These are phyloP conservation scores for Camelina hispida DNA, from an alignment of 345 rosid genomes.

Conservation along the genomic window DNA sequence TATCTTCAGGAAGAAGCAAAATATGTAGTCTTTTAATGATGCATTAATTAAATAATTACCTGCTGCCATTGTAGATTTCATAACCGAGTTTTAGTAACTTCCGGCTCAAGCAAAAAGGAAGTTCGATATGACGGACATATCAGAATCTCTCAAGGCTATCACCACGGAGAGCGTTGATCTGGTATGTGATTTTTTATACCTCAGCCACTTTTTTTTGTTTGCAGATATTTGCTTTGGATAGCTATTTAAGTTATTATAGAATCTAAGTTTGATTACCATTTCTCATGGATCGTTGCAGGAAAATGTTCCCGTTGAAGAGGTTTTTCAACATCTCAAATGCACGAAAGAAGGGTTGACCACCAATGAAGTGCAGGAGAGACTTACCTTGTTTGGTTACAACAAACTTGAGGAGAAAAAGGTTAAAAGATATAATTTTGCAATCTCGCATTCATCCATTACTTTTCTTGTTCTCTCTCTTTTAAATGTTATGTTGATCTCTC, in stretches of 20 bases:
- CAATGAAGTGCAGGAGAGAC: slow-evolving; percentile 48
- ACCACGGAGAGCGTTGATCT: slow-evolving; percentile 79
- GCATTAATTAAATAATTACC: not conserved
- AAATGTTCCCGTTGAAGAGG: slow-evolving; percentile 58
- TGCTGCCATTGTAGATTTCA: slow-evolving; percentile 38
- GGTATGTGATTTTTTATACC: slow-evolving; percentile 41
- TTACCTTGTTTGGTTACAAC: slow-evolving; percentile 63
- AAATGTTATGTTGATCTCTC: slow-evolving; percentile 11
- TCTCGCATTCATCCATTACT: not conserved
- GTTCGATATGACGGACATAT: slow-evolving; percentile 52
- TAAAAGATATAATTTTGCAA: not conserved
- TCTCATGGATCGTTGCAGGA: slow-evolving; percentile 48
- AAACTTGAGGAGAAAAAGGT: slow-evolving; percentile 67
- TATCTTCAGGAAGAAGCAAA: slow-evolving; percentile 10
- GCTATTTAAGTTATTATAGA: not conserved
- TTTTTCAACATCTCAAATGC: slow-evolving; percentile 55
- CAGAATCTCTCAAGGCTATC: slow-evolving; percentile 68
- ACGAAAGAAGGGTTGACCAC: slow-evolving; percentile 54
- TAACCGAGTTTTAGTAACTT: slow-evolving; percentile 31
- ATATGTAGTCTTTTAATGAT: slow-evolving; percentile 6
- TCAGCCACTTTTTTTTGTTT: not conserved
- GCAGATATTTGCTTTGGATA: not conserved
- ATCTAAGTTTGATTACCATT: not conserved
- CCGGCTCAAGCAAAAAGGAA: slow-evolving; percentile 42
- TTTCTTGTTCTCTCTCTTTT: not conserved